Percentiles rank a stretch among this genome's conserved stretches.
Conservation (phyloP, 2,329 filamentous ascomycete genomes). For the Fusarium tanahbumbuense region DNA sequence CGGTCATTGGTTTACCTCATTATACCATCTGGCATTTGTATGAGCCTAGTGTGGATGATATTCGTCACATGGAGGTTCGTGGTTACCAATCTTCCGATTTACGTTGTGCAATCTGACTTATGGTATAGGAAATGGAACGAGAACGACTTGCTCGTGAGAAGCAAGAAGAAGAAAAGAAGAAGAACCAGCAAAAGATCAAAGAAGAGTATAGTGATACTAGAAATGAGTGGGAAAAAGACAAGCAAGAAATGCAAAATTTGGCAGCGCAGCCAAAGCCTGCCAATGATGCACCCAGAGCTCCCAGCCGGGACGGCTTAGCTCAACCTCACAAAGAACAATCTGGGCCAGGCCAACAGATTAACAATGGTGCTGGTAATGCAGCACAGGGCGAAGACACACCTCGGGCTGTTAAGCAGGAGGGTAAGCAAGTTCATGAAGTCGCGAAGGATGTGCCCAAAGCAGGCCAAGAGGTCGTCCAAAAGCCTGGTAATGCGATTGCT, state of each 20-base stretch:
- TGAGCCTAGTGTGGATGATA: conserved; percentile 97
- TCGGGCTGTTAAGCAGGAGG: conserved; percentile 19
- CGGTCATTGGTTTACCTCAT: conserved; percentile 93
- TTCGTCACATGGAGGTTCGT: conserved; percentile 90
- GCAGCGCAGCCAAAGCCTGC: conserved; percentile 46
- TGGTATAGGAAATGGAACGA: conserved; percentile 84
- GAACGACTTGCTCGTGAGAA: conserved; percentile 83
- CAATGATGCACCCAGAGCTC: conserved; percentile 30
- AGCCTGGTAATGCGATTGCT: conserved; percentile 25
- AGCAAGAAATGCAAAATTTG: conserved; percentile 78
- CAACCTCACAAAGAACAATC: conserved; percentile 28
- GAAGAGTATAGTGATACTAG: conserved; percentile 81
- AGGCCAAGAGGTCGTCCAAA: conserved; percentile 19
- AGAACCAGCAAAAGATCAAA: conserved; percentile 78
- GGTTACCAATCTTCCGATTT: neutral
- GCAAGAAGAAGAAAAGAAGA: conserved; percentile 75
- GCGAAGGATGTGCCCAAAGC: conserved; percentile 20
- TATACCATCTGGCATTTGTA: conserved; percentile 99
- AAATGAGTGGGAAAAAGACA: conserved; percentile 90
- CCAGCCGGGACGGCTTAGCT: conserved; percentile 29
- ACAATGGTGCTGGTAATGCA: conserved; percentile 17
- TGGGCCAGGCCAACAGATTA: conserved; percentile 17
- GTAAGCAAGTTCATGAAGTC: conserved; percentile 17
- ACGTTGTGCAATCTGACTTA: conserved; percentile 27
- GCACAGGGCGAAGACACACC: conserved; percentile 24